Conservation (phyloP, 192 early-diverging fungal species). For the Spizellomyces punctatus region DNA sequence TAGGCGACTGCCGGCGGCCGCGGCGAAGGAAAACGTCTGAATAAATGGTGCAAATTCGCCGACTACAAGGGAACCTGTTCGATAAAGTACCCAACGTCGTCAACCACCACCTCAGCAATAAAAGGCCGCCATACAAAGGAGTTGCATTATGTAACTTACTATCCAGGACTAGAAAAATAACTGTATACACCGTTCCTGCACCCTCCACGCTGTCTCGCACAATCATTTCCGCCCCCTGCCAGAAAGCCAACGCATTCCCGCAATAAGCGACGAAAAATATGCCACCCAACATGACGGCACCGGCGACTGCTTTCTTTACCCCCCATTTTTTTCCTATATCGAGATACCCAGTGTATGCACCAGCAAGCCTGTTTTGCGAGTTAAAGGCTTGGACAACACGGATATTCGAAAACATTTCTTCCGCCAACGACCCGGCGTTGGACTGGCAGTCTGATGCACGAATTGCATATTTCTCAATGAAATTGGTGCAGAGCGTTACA, state of each 20-base stretch:
- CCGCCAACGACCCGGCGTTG: slow-evolving; percentile 72
- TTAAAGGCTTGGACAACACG: slow-evolving; percentile 57
- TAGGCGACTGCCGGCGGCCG: not conserved
- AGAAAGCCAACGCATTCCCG: slow-evolving; percentile 22
- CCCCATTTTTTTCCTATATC: slow-evolving; percentile 70
- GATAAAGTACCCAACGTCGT: not conserved
- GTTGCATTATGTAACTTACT: not conserved
- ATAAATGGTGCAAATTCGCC: slow-evolving; percentile 24
- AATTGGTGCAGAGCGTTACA: not conserved
- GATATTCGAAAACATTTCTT: slow-evolving; percentile 74
- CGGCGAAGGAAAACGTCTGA: slow-evolving; percentile 44
- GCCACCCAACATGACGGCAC: slow-evolving; percentile 13
- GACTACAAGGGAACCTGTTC: slow-evolving; percentile 8
- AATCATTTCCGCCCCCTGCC: slow-evolving; percentile 14
- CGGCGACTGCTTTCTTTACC: slow-evolving; percentile 65
- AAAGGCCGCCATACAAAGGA: not conserved
- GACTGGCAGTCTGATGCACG: slow-evolving; percentile 60
- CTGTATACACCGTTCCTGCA: slow-evolving; percentile 5
- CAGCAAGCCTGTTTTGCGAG: not conserved
- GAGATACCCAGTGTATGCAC: slow-evolving; percentile 42
- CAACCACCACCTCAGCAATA: too few species aligned
- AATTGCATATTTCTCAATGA: slow-evolving; percentile 1
- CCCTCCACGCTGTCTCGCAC: not conserved
- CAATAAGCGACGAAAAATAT: slow-evolving; percentile 22
- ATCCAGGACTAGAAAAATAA: slow-evolving; percentile 12